A percentile compares a stretch with the other conserved stretches of the same genome.
These are phyloP conservation scores for Wickerhamiella bombiphila DNA, from an alignment of 805 yeast species.

Conservation along the genomic window DNA sequence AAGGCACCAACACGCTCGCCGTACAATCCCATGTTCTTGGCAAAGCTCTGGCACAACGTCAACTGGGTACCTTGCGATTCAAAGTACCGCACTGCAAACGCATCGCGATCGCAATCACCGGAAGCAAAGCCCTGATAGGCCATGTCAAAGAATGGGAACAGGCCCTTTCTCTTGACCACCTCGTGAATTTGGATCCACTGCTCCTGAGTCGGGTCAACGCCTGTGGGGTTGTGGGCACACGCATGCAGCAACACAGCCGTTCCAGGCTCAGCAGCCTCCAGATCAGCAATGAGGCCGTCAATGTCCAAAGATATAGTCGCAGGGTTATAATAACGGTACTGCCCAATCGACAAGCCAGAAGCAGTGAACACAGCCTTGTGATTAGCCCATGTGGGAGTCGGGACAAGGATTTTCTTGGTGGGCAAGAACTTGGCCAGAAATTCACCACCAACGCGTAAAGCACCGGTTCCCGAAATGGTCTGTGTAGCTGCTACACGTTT, in stretches of 20 bases:
- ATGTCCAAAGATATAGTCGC: constrained; percentile 48
- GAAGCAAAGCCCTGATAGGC: constrained; percentile 94
- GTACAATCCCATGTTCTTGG: constrained; percentile 88
- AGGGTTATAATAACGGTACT: constrained; percentile 59
- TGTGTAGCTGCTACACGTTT: constrained; percentile 70
- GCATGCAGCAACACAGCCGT: constrained; percentile 71
- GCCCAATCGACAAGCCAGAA: constrained; percentile 47
- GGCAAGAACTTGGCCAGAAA: constrained; percentile 50
- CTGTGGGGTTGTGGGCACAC: constrained; percentile 96
- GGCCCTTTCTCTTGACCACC: constrained; percentile 39
- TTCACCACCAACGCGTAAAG: constrained; percentile 71
- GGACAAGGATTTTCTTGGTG: constrained; percentile 46
- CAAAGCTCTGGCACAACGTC: constrained; percentile 75
- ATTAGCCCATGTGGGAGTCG: constrained; percentile 92
- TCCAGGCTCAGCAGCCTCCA: constrained; percentile 40
- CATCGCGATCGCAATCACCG: constrained; percentile 67
- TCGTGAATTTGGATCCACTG: constrained; percentile 71
- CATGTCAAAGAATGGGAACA: constrained; percentile 77
- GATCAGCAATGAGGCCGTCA: constrained; percentile 45
- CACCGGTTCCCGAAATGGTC: constrained; percentile 92
- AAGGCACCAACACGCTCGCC: constrained; percentile 93
- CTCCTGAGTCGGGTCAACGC: constrained; percentile 70
- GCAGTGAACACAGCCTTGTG: constrained; percentile 67
- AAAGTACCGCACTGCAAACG: constrained; percentile 36
- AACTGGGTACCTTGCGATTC: constrained; percentile 28